Conservation (phyloP, 2,329 filamentous ascomycete genomes). For the Hypoxylon sp. region DNA sequence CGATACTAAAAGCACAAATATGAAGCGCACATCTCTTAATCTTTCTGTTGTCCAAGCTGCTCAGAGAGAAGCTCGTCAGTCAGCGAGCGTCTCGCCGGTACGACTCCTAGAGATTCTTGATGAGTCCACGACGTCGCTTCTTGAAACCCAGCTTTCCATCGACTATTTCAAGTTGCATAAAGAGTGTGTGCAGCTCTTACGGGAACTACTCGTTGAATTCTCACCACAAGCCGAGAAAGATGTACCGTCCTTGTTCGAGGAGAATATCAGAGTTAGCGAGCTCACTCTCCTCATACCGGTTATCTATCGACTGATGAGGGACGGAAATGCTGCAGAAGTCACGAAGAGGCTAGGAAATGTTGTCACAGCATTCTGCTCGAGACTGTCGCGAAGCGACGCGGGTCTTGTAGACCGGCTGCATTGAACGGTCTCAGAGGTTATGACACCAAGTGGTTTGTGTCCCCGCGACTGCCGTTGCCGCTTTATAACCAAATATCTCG, state of each 20-base stretch:
- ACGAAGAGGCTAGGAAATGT: constrained; percentile 7
- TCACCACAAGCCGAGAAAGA: constrained; percentile 18
- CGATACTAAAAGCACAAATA: neutral
- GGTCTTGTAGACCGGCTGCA: neutral
- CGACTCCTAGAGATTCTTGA: constrained; percentile 45
- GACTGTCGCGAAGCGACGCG: neutral
- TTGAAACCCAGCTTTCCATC: constrained; percentile 45
- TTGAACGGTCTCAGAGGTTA: no score
- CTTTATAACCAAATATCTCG: neutral
- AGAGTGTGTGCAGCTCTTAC: constrained; percentile 35
- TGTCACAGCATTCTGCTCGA: constrained; percentile 6
- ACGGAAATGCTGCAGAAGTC: neutral
- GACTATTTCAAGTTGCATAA: constrained; percentile 46
- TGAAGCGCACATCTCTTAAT: neutral
- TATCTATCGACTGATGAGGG: constrained; percentile 16
- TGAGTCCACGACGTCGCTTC: constrained; percentile 36
- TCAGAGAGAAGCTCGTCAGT: constrained; percentile 18
- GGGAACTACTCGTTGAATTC: constrained; percentile 22
- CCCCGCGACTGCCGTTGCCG: neutral
- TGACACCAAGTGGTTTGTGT: no score
- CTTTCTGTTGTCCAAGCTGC: constrained; percentile 9
- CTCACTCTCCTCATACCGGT: constrained; percentile 16
- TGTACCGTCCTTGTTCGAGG: constrained; percentile 14
- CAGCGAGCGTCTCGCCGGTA: constrained; percentile 41
- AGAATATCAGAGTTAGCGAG: constrained; percentile 1